Conservation (phyloP, 116 monocot species). For the Papilionanthe hybrid region DNA sequence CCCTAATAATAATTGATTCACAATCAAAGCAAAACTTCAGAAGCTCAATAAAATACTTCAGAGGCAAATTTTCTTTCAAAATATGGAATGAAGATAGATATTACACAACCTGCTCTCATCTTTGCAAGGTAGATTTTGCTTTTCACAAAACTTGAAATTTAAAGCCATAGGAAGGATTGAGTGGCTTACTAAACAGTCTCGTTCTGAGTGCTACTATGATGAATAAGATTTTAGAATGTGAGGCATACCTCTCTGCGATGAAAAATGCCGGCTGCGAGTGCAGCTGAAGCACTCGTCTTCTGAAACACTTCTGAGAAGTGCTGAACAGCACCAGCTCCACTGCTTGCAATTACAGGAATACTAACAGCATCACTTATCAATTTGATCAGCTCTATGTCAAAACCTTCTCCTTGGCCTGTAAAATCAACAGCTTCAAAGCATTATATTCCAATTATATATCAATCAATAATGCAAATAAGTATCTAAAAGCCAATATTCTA, state of each 20-base stretch:
- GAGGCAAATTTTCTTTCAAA: too few species aligned
- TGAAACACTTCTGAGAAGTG: constrained; percentile 93
- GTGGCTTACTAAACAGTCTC: background rate
- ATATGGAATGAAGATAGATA: background rate
- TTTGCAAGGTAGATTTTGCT: background rate
- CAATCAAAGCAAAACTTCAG: too few species aligned
- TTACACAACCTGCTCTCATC: background rate
- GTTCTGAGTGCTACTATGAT: background rate
- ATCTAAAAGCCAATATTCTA: background rate
- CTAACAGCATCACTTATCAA: constrained; percentile 87
- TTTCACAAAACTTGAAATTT: constrained; percentile 2
- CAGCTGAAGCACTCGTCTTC: constrained; percentile 93
- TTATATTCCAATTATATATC: background rate
- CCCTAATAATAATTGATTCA: too few species aligned
- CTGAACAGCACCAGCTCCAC: constrained; percentile 80
- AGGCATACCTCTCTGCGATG: constrained; percentile 84
- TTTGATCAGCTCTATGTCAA: constrained; percentile 82
- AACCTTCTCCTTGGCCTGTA: constrained; percentile 89
- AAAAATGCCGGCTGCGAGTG: constrained; percentile 98
- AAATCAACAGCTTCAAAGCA: constrained; percentile 10
- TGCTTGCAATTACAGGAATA: constrained; percentile 97
- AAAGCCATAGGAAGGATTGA: background rate
- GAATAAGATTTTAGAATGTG: background rate
- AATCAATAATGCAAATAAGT: background rate
- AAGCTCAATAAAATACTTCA: too few species aligned